Evolutionary conservation across 192 early-diverging fungal species (phyloP).

Genomic region (Linnemannia zychae): DNA sequence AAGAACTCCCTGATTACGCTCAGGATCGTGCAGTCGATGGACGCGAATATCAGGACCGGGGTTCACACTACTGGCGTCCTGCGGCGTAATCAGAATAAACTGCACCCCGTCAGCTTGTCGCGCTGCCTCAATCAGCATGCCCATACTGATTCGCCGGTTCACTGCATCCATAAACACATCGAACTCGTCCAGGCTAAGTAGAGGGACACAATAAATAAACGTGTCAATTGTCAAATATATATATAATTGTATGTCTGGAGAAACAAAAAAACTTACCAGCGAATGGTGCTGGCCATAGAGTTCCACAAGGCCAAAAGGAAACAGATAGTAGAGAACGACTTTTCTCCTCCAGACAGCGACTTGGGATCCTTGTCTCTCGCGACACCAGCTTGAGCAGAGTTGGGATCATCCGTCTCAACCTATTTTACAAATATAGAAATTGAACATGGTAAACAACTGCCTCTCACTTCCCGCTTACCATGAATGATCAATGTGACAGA

Average conservation of each 20-base stretch:
- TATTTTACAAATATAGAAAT: neutral
- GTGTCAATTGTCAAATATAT: too few relatives aligned
- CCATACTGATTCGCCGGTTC: conserved; percentile 90
- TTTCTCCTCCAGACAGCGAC: conserved; percentile 97
- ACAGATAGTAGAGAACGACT: conserved; percentile 95
- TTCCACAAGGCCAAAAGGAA: conserved; percentile 96
- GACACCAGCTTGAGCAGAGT: conserved; percentile 57
- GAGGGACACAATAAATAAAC: neutral
- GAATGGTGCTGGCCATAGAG: conserved; percentile 89
- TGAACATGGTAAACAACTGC: neutral
- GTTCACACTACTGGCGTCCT: conserved; percentile 81
- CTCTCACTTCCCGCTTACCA: neutral
- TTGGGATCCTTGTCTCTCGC: conserved; percentile 84
- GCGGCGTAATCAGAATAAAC: conserved; percentile 98
- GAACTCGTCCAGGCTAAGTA: conserved; percentile 91
- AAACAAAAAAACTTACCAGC: conserved; percentile 66
- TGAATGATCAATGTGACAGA: neutral
- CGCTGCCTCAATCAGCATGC: conserved; percentile 90
- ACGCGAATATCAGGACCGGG: conserved; percentile 69
- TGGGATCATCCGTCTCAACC: conserved; percentile 56
- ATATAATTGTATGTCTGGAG: too few relatives aligned
- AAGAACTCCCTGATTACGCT: conserved; percentile 58
- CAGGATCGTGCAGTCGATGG: conserved; percentile 72
- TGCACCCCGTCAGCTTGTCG: conserved; percentile 77
- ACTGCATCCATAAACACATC: conserved; percentile 99